A percentile compares a stretch with the other conserved stretches of the same genome.
Evolutionary conservation across 352 stramenopile genomes (phyloP).

Genomic region (Phytopythium cucurbitacearum): DNA sequence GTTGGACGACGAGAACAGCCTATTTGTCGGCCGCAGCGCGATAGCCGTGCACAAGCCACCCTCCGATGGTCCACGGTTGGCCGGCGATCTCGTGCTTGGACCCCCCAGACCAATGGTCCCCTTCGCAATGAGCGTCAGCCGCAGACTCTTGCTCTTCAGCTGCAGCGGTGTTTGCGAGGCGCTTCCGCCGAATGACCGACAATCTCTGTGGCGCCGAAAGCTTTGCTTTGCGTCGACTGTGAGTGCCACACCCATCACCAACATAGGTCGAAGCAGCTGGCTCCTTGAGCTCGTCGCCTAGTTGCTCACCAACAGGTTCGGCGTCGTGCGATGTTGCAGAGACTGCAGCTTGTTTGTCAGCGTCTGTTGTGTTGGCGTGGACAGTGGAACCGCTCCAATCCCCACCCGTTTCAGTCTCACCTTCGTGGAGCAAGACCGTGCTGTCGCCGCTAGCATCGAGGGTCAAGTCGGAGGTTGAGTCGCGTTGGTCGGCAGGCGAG

Average conservation of each 20-base stretch:
- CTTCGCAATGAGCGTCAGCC: background rate
- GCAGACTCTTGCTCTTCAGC: background rate
- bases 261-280: too few species aligned
- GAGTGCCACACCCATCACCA: too few species aligned
- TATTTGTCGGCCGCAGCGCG: background rate
- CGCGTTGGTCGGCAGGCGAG: conserved; percentile 7
- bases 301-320: too few species aligned
- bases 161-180: background rate
- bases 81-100: conserved; percentile 29
- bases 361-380: too few species aligned
- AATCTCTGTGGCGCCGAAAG: too few species aligned
- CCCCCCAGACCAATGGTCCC: conserved; percentile 23
- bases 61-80: conserved; percentile 42
- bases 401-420: too few species aligned
- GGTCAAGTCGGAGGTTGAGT: background rate
- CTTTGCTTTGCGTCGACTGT: too few species aligned
- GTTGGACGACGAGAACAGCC: background rate
- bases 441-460: background rate
- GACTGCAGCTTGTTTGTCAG: too few species aligned
- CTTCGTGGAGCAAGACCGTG: too few species aligned
- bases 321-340: too few species aligned
- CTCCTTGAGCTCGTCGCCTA: too few species aligned
- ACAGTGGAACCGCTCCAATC: too few species aligned
- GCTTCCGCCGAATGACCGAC: background rate
- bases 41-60: conserved; percentile 37